Evolutionary conservation across 2,329 filamentous ascomycete genomes (phyloP).

Genomic region (Talaromyces sp.): DNA sequence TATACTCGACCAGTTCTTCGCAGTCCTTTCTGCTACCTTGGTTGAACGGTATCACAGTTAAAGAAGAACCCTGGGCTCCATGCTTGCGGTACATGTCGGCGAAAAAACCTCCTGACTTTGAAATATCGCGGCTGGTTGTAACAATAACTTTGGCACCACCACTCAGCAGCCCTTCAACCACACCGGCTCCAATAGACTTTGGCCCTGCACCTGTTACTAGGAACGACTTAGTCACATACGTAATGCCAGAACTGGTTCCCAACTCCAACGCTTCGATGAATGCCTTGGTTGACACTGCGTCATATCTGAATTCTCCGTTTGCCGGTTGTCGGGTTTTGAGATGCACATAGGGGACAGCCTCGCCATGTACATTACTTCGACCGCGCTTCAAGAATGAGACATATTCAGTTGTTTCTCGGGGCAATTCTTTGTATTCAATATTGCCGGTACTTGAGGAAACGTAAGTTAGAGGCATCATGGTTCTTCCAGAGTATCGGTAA

Average conservation of each 20-base stretch:
- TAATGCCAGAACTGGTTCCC: slow-evolving; percentile 75
- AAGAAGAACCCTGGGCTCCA: slow-evolving; percentile 87
- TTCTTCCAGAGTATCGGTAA: slow-evolving; percentile 58
- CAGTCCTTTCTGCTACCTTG: slow-evolving; percentile 77
- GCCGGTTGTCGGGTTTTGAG: slow-evolving; percentile 93
- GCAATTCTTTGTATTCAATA: slow-evolving; percentile 84
- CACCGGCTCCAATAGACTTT: slow-evolving; percentile 94
- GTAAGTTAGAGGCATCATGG: slow-evolving; percentile 4
- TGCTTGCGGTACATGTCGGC: slow-evolving; percentile 96
- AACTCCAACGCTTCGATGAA: slow-evolving; percentile 90
- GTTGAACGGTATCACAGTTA: slow-evolving; percentile 98
- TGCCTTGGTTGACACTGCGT: slow-evolving; percentile 90
- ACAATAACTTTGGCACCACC: slow-evolving; percentile 96
- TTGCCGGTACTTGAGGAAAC: slow-evolving; percentile 71
- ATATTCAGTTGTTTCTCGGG: slow-evolving; percentile 67
- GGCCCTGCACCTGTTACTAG: slow-evolving; percentile 98
- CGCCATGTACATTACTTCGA: slow-evolving; percentile 51
- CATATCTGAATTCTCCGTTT: slow-evolving; percentile 91
- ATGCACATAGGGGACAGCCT: slow-evolving; percentile 97
- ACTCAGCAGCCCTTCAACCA: slow-evolving; percentile 90
- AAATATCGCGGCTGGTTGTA: slow-evolving; percentile 95
- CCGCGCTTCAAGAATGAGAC: background rate
- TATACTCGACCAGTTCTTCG: slow-evolving; percentile 87
- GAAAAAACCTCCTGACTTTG: slow-evolving; percentile 97
- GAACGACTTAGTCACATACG: slow-evolving; percentile 88